These are phyloP conservation scores for Triticum monococcum DNA, from an alignment of 176 grass and related monocot species.

Conservation along the genomic window DNA sequence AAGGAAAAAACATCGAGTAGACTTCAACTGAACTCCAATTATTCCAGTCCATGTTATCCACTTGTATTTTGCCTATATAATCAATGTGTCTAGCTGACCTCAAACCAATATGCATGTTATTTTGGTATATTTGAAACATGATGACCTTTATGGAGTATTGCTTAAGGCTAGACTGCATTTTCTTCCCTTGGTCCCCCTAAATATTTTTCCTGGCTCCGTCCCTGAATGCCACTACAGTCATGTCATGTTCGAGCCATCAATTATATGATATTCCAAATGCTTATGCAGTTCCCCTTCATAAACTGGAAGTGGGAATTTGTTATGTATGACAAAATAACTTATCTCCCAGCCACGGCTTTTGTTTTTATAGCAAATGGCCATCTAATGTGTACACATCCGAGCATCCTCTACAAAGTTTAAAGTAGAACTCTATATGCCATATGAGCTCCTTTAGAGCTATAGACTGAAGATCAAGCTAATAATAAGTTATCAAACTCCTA, in stretches of 20 bases:
- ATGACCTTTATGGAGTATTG: too few species aligned
- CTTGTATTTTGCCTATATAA: too few species aligned
- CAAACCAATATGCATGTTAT: too few species aligned
- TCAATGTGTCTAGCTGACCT: too few species aligned
- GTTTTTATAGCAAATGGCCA: neutral
- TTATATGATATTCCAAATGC: neutral
- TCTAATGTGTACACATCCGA: neutral
- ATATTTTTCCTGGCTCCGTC: too few species aligned
- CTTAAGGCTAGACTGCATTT: too few species aligned
- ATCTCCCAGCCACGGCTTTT: neutral
- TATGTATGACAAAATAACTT: neutral
- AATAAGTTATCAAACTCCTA: neutral
- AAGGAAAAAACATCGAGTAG: too few species aligned
- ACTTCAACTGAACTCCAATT: too few species aligned
- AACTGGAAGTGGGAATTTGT: neutral
- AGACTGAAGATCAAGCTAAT: neutral
- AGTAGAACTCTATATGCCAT: neutral
- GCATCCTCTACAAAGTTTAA: neutral
- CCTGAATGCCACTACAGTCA: neutral
- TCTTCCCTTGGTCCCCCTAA: too few species aligned
- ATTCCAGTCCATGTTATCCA: too few species aligned
- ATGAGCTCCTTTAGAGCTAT: neutral
- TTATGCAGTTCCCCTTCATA: neutral
- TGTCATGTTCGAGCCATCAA: neutral
- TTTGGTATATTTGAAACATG: too few species aligned